Base-by-base conservation (phyloP, 1,284 basidiomycete genomes). In the Tilletia setariae region DNA sequence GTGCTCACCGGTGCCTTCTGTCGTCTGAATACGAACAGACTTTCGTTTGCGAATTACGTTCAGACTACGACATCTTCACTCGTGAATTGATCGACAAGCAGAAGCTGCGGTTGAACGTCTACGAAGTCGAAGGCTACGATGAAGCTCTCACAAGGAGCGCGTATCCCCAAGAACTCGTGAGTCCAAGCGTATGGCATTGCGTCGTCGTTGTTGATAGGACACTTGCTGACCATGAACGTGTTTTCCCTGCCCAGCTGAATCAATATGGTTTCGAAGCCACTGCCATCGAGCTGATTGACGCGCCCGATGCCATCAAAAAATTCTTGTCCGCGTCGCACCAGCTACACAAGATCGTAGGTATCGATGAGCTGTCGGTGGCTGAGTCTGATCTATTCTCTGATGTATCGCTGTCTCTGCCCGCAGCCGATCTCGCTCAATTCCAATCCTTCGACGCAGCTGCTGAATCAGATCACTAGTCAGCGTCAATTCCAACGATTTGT, bases 11-110 rank as follows among this genome's bases (percentile, higher is more conserved):
- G 32, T 11, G 21, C 16, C 7, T 2, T 40, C 16, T 21, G 9
- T 15, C 21, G 35, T 40, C 35, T 40, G 35, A 40, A 6, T 4
- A 40, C 23, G 21, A 21, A 9, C 15, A 95, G 91, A 92, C 89
- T 0, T 91, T 98, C 81, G 89, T 98, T 2, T 89, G 90, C 43
- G 91, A 94, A 81, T 90, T 88, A 72, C 87, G 90, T 68, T 90
- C 91, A 44, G 95, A 98, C 79, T 92, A 92, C 68, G 86, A 90
- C 35, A 59, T 76, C 4, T 76, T 83, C 61, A 78, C 79, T 49
- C 89, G 90, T 73, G 83, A 84, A 43, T 67, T 82, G 21, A 86
- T 92, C 73, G 90, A 90, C 74, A 89, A 90, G 76, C 69, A 64
- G 23, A 69, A 72, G 21, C 64, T 79, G 44, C 76, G 79, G 15